phyloP scores from a whole-genome alignment of 202 grass and related monocot species.

The Elaeis oleifera region DNA sequence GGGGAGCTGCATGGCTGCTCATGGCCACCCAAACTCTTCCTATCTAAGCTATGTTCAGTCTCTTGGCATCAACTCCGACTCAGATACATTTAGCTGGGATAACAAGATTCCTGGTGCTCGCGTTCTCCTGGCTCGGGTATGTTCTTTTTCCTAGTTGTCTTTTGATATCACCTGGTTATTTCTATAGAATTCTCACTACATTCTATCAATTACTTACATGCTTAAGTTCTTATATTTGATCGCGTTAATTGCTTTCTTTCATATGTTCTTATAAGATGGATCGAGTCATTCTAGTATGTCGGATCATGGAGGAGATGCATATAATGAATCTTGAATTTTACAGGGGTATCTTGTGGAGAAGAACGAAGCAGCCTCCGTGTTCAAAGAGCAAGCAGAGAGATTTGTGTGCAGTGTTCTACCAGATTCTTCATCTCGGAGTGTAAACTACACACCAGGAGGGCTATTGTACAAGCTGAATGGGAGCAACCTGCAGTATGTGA shows the following conservation, averaged over 20 bases:
- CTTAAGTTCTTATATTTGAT: too few species aligned
- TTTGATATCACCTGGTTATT: too few species aligned
- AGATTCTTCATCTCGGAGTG: neutral
- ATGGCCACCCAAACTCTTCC: neutral
- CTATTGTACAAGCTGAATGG: slow-evolving; percentile 42
- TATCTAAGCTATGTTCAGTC: neutral
- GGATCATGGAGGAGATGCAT: too few species aligned
- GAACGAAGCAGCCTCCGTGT: slow-evolving; percentile 1
- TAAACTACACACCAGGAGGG: slow-evolving; percentile 29
- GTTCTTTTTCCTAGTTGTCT: neutral
- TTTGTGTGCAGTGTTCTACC: slow-evolving; percentile 1
- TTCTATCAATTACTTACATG: too few species aligned
- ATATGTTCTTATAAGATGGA: too few species aligned
- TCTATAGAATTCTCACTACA: too few species aligned
- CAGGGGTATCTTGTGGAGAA: slow-evolving; percentile 4
- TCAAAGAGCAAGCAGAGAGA: neutral
- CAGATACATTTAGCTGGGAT: slow-evolving; percentile 4
- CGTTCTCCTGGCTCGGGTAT: neutral
- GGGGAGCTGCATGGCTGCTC: slow-evolving; percentile 3
- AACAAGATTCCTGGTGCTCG: neutral
- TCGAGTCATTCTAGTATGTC: too few species aligned
- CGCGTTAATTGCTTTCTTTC: too few species aligned
- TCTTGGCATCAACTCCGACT: neutral
- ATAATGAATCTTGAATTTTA: neutral
- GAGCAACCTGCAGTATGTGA: slow-evolving; percentile 82